Percentiles rank a stretch among this genome's conserved stretches.
phyloP scores from a whole-genome alignment of 768 basidiomycete genomes.

The Naganishia kalamii region DNA sequence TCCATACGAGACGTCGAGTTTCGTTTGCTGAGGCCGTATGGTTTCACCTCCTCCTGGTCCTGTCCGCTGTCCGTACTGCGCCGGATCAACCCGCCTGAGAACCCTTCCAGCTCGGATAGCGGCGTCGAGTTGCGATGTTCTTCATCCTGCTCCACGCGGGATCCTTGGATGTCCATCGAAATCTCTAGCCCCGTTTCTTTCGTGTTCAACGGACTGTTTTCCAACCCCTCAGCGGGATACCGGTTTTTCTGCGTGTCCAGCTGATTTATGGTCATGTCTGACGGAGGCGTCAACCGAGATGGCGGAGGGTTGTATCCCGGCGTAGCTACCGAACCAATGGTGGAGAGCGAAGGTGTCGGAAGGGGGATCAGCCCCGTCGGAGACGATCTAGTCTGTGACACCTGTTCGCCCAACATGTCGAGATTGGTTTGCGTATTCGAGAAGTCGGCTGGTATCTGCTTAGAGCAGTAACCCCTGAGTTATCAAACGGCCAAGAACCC shows the following conservation, averaged over 20 bases:
- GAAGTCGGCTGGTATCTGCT: not conserved
- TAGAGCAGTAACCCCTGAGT: too few relatives aligned
- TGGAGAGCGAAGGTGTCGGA: not conserved
- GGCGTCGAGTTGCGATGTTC: not conserved
- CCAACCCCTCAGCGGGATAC: not conserved
- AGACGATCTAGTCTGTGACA: not conserved
- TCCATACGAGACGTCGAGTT: not conserved
- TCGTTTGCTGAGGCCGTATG: constrained; percentile 9
- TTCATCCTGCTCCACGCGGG: not conserved
- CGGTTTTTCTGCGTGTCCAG: not conserved
- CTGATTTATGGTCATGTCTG: not conserved
- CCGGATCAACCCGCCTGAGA: not conserved
- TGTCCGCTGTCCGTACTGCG: not conserved
- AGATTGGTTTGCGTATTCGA: not conserved
- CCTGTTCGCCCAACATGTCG: not conserved
- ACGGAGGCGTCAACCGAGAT: not conserved
- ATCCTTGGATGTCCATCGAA: not conserved
- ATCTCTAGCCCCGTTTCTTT: not conserved
- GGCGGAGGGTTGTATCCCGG: constrained; percentile 3
- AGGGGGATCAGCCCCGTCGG: not conserved
- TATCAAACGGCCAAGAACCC: too few relatives aligned
- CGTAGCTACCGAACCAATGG: constrained; percentile 1
- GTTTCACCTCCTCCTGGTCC: not conserved
- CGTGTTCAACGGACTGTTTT: not conserved
- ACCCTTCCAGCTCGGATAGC: not conserved